Base-by-base conservation (phyloP, 805 yeast genomes). In the Diddensiella caesifluorescens region DNA sequence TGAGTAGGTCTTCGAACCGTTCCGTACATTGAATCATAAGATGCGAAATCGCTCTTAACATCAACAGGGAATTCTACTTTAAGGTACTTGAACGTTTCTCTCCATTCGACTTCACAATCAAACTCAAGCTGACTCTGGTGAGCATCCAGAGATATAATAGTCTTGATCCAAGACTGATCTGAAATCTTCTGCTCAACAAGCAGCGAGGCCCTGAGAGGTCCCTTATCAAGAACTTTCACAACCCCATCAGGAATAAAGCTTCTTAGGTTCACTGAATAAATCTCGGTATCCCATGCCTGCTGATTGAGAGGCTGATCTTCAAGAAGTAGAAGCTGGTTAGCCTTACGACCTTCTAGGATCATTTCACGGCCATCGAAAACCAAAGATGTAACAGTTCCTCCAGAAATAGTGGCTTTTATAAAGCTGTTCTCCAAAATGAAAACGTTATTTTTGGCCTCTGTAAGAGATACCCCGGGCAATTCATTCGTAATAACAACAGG, bases 221-320 rank as follows among this genome's bases (percentile, higher is more conserved):
- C 79, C 28, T 63, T 60, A 35, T 70, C 72, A 20, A 63, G 64
- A n/a, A 66, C 63, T 1, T 70, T 50, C 15, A 61, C 64, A 18
- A 68, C 63, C 7, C 67, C 62, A 3, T 49, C 45, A 22, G 55
- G 54, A 18, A 79, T 59, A 47, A 76, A 74, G 41, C 67, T 68
- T 59, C 71, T 76, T 58, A 82, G 87, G 54, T 82, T 84, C 45
- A 85, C 72, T 0, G 95, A 83, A 58, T 77, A 92, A 45, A 89
- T 73, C 60, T 90, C 98, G 0, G 97, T 90, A 60, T 92, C 97
- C 98, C 98, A 90, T 2, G 96, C 97, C 38, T 86, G 95, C 79
- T 80, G 90, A 45, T 73, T 79, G 54, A 87, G 69, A 12, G 98
- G 98, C 49, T 87, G 83, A 60, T 92, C 98, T 49, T 88, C 90